Evolutionary conservation across 2,329 filamentous ascomycete species (phyloP).

Genomic region (Ophiognomonia clavigignenti-juglandacearum): DNA sequence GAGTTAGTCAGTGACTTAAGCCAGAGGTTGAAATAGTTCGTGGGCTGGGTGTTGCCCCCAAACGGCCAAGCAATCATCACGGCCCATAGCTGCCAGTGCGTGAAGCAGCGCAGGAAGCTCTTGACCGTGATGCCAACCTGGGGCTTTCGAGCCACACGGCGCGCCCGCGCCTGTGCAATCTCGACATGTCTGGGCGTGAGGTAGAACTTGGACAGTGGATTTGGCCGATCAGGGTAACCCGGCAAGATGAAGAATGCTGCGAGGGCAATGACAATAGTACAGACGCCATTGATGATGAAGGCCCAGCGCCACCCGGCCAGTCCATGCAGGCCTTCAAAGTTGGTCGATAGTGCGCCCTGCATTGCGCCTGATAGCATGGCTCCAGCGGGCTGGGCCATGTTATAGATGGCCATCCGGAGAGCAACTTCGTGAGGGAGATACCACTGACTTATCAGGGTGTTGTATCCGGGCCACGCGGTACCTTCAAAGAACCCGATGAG

Average conservation of each 20-base stretch:
- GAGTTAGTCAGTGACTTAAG: constrained; percentile 9
- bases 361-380: constrained; percentile 8
- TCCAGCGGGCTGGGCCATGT: constrained; percentile 10
- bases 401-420: constrained; percentile 9
- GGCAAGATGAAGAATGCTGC: constrained; percentile 5
- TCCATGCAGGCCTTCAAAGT: constrained; percentile 4
- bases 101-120: constrained; percentile 10
- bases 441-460: constrained; percentile 10
- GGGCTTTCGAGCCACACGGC: constrained; percentile 6
- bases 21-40: constrained; percentile 12
- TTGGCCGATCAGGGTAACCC: constrained; percentile 9
- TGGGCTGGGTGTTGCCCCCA: constrained; percentile 1
- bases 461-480: constrained; percentile 6
- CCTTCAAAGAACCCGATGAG: constrained; percentile 11
- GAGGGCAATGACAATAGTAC: constrained; percentile 1
- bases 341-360: constrained; percentile 8
- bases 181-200: constrained; percentile 8
- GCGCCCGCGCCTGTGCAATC: constrained; percentile 5
- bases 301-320: constrained; percentile 10
- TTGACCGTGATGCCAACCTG: constrained; percentile 6
- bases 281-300: constrained; percentile 10
- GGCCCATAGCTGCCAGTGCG: constrained; percentile 9
- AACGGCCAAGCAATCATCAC: constrained; percentile 6
- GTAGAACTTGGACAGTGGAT: constrained; percentile 8
- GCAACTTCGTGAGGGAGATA: constrained; percentile 8